A percentile compares a stretch with the other conserved stretches of the same genome.
Conservation (phyloP, 805 yeast genomes). For the Lachancea kluyveri region DNA sequence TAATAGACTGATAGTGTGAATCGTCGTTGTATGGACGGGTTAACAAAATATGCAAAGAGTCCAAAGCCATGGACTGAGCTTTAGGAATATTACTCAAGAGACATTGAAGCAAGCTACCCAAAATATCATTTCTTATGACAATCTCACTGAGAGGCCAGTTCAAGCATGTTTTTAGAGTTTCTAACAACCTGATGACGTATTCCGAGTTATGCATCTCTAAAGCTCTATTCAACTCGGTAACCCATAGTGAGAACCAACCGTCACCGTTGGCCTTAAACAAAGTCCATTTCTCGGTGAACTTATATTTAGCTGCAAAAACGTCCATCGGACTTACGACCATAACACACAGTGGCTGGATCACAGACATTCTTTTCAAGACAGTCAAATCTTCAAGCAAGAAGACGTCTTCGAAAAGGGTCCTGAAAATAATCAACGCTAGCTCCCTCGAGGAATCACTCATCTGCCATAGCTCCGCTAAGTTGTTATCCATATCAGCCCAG, state of each 20-base stretch:
- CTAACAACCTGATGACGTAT: conserved; percentile 62
- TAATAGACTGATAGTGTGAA: conserved; percentile 68
- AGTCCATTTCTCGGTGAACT: conserved; percentile 42
- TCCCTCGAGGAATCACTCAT: conserved; percentile 60
- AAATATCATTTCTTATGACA: conserved; percentile 57
- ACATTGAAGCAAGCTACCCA: conserved; percentile 55
- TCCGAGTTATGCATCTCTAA: conserved; percentile 36
- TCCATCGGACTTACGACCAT: conserved; percentile 71
- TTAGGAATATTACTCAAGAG: conserved; percentile 54
- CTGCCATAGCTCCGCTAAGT: conserved; percentile 71
- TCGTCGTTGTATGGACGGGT: conserved; percentile 65
- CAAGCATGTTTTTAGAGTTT: conserved; percentile 81
- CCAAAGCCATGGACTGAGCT: conserved; percentile 78
- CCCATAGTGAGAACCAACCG: conserved; percentile 88
- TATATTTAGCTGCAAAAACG: conserved; percentile 55
- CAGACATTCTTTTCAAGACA: conserved; percentile 72
- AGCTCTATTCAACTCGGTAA: conserved; percentile 42
- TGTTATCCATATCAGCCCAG: conserved; percentile 85
- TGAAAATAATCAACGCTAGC: conserved; percentile 65
- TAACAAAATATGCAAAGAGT: conserved; percentile 82
- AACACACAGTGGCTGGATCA: conserved; percentile 75
- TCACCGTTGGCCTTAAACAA: conserved; percentile 59
- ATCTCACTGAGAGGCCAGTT: conserved; percentile 86
- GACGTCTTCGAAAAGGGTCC: conserved; percentile 89
- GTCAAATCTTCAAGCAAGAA: conserved; percentile 88